Evolutionary conservation across 331 rosid genomes (phyloP), one percentile per base, ranked within the genome.

Genomic region (Arachis monticola): DNA sequence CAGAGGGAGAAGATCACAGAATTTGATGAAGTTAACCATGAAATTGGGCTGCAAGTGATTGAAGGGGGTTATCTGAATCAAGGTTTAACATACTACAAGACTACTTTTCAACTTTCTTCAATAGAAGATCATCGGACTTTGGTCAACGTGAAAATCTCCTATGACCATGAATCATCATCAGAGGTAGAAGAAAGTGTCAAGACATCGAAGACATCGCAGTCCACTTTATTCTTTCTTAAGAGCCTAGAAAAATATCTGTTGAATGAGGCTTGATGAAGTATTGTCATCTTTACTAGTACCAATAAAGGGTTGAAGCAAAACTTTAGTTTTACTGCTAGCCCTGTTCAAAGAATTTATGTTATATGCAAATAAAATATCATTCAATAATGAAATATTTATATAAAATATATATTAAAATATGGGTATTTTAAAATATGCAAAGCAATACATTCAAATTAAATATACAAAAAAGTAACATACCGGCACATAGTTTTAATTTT

Each of bases 211-310:
- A 70, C 74, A n/a, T 42, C 79, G 7, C 45, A 82, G 17, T 50
- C 79, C 13, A 76, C 69, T 60, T 17, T 80, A 30, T 73, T 59
- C 47, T 80, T 60, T 70, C 3, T 71, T 40, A 50, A 38, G 27
- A 6, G 61, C 60, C n/a, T 72, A 5, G 79, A 77, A 63, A 70
- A 78, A n/a, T 81, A 55, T 77, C 69, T 79, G 8, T 42, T 78
- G 66, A 65, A 69, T 67, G 52, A 4, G 22, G 14, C 73, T 5
- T 76, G 66, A 75, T 13, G 41, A 38, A 38, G 5, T 38, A 38
- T 38, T 38, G 41, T 1, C 41, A 38, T 38, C 40, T 38, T 38
- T 38, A 38, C 41, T 38, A 5, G 5, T 38, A 38, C 5, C 5
- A 38, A 38, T 38, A 38, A 38, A 3, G 5, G 41, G 3, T 35